Conservation (phyloP, 805 yeast species). For the Yamadazyma paraphyllophila region DNA sequence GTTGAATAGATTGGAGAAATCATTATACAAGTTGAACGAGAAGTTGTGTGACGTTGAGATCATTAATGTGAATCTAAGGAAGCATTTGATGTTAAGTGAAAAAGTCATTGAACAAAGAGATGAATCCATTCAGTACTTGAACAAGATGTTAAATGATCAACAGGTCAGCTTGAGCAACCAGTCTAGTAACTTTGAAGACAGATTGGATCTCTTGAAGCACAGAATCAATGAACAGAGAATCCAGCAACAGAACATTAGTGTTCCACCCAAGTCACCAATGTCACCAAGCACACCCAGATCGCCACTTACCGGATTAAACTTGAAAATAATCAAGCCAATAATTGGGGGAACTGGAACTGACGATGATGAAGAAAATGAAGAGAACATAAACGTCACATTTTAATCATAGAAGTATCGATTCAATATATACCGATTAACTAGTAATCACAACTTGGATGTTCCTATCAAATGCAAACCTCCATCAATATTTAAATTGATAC, state of each 20-base stretch:
- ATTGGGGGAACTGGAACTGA: conserved; percentile 45
- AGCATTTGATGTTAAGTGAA: conserved; percentile 54
- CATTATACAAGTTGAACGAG: conserved; percentile 55
- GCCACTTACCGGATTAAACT: conserved; percentile 49
- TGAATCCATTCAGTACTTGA: conserved; percentile 54
- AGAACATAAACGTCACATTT: conserved; percentile 1
- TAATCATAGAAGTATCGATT: not conserved
- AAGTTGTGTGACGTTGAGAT: conserved; percentile 60
- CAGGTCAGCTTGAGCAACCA: conserved; percentile 49
- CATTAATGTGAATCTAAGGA: conserved; percentile 57
- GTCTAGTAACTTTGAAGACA: conserved; percentile 47
- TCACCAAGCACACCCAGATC: conserved; percentile 16
- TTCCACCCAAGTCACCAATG: not conserved
- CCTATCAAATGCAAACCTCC: conserved; percentile 53
- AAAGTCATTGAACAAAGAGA: conserved; percentile 58
- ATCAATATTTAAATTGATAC: conserved; percentile 59
- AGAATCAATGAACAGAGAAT: conserved; percentile 5
- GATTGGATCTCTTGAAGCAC: conserved; percentile 21
- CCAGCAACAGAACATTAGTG: not conserved
- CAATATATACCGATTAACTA: not conserved
- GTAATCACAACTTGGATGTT: conserved; percentile 11
- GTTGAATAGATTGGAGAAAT: conserved; percentile 52
- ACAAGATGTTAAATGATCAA: conserved; percentile 48
- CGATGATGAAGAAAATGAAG: conserved; percentile 9
- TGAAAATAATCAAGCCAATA: conserved; percentile 61